Conservation (phyloP, 306 rosid genomes). For the Begonia fuchsioides region DNA sequence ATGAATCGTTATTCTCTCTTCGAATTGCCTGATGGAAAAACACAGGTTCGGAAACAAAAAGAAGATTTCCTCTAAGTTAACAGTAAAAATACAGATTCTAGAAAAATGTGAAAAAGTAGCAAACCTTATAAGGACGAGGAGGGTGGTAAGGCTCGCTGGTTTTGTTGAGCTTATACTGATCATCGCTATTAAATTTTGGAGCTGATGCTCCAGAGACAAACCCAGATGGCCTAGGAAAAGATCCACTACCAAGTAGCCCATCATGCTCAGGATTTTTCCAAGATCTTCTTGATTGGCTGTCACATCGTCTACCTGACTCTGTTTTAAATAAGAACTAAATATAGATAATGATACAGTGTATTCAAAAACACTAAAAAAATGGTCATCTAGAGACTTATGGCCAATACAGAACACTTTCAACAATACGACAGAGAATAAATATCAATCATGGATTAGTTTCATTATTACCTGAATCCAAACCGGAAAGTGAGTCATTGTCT, state of each 20-base stretch:
- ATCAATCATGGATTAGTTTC: slow-evolving; percentile 10
- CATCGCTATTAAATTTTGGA: slow-evolving; percentile 50
- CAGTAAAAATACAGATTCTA: not conserved
- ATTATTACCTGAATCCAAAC: slow-evolving; percentile 68
- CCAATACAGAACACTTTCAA: too few relatives aligned
- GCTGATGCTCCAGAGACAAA: slow-evolving; percentile 47
- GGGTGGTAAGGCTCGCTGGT: slow-evolving; percentile 86
- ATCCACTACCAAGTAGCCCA: slow-evolving; percentile 98
- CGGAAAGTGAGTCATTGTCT: slow-evolving; percentile 75
- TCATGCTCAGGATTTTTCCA: slow-evolving; percentile 93
- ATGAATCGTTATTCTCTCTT: slow-evolving; percentile 43
- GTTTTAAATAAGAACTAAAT: slow-evolving; percentile 7
- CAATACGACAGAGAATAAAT: not conserved
- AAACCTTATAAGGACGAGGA: slow-evolving; percentile 89
- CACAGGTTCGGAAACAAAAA: slow-evolving; percentile 2
- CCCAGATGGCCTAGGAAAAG: slow-evolving; percentile 85
- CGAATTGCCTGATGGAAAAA: slow-evolving; percentile 52
- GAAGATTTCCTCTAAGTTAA: not conserved
- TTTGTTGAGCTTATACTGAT: slow-evolving; percentile 36
- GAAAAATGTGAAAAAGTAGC: slow-evolving; percentile 3
- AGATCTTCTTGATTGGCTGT: slow-evolving; percentile 56
- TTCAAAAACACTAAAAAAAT: too few relatives aligned
- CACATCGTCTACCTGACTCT: slow-evolving; percentile 62
- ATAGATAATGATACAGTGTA: too few relatives aligned
- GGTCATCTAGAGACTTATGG: too few relatives aligned